These are phyloP conservation scores for Saccharomycopsis sp. DNA, from an alignment of 805 yeast genomes.

Conservation along the genomic window DNA sequence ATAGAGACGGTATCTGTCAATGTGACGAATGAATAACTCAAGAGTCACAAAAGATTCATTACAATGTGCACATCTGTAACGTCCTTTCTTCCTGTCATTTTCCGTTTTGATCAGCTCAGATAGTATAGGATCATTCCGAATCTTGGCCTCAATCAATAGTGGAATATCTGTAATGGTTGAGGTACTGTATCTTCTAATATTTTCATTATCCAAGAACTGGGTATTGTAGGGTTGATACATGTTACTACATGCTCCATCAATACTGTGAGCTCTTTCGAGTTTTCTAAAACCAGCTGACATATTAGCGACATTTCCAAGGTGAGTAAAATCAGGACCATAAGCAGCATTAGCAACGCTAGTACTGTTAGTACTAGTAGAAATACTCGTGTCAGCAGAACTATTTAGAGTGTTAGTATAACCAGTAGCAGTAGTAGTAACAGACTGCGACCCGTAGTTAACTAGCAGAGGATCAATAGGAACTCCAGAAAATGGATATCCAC, in stretches of 20 bases:
- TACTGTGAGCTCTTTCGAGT: background rate
- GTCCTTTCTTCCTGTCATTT: slow-evolving; percentile 31
- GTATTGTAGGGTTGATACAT: background rate
- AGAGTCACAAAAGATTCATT: slow-evolving; percentile 33
- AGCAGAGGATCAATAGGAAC: background rate
- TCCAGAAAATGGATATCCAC: background rate
- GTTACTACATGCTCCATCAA: background rate
- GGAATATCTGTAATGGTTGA: background rate
- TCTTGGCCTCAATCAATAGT: background rate
- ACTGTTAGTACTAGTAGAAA: too few relatives aligned
- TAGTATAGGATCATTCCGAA: background rate
- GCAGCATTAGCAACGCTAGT: too few relatives aligned
- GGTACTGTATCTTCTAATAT: background rate
- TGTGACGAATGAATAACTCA: slow-evolving; percentile 35
- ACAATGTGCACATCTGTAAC: slow-evolving; percentile 44
- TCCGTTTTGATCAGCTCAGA: slow-evolving; percentile 5
- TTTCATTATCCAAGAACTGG: background rate
- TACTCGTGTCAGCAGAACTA: too few relatives aligned
- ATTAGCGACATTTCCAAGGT: too few relatives aligned
- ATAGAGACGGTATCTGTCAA: slow-evolving; percentile 32
- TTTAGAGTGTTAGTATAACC: too few relatives aligned
- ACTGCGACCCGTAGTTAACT: background rate
- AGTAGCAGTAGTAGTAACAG: too few relatives aligned
- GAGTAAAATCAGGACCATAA: too few relatives aligned
- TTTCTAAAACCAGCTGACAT: background rate